A percentile compares a stretch with the other conserved stretches of the same genome.
Conservation (phyloP, 2,329 filamentous ascomycete genomes). For the Periconia sp. region DNA sequence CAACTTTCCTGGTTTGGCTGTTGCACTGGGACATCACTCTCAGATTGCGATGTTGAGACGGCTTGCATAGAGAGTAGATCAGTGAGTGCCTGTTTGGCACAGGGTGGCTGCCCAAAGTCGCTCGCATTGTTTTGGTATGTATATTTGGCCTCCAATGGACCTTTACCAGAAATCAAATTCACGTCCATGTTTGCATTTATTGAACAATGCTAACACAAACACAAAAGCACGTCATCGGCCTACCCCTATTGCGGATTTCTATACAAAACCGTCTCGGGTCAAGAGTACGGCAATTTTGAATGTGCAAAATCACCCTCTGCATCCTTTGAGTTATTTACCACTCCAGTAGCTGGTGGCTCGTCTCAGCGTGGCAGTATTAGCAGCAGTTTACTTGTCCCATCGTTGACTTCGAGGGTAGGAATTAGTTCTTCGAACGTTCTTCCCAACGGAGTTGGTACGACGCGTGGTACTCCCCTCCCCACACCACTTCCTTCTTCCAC, state of each 20-base stretch:
- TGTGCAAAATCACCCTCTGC: conserved; percentile 6
- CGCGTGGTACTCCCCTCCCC: background rate
- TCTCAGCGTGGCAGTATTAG: too few relatives aligned
- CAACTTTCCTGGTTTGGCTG: conserved; percentile 15
- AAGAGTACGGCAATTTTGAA: conserved; percentile 10
- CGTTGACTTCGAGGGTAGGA: too few relatives aligned
- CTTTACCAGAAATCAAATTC: background rate
- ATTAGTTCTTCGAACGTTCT: too few relatives aligned
- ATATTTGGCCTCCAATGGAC: background rate
- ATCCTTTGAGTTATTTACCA: conserved; percentile 7
- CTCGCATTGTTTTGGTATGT: conserved; percentile 11
- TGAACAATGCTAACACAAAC: too few relatives aligned
- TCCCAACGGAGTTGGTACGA: background rate
- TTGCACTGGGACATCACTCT: conserved; percentile 11
- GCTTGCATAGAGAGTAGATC: conserved; percentile 11
- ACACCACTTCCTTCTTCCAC: background rate
- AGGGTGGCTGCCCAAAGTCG: conserved; percentile 3
- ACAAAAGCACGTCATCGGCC: background rate
- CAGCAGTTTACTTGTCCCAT: too few relatives aligned
- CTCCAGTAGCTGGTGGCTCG: too few relatives aligned
- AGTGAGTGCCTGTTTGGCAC: conserved; percentile 3
- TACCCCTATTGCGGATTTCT: conserved; percentile 9
- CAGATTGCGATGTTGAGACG: conserved; percentile 15
- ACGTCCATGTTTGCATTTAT: background rate
- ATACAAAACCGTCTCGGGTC: conserved; percentile 6